Evolutionary conservation across 441 rosid genomes (phyloP).

Genomic region (Geranium incanum): DNA sequence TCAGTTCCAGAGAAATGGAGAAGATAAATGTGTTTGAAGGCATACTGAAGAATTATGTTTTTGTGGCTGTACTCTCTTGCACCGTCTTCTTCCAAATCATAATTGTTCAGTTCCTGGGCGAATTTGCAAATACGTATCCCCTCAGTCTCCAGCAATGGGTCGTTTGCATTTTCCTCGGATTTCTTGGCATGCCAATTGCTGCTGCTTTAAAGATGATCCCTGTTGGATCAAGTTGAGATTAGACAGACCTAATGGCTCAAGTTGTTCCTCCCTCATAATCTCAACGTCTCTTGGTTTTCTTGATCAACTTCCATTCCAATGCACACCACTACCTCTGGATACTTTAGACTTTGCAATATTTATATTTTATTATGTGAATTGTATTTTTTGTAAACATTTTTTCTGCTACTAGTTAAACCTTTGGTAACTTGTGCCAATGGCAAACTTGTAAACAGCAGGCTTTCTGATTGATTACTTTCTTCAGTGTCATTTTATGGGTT

Average conservation of each 20-base stretch:
- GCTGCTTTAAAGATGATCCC: constrained; percentile 58
- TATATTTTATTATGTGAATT: background rate
- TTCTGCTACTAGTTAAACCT: too few relatives aligned
- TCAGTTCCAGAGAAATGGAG: constrained; percentile 55
- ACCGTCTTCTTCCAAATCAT: constrained; percentile 39
- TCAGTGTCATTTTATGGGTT: too few relatives aligned
- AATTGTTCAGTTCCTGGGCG: constrained; percentile 39
- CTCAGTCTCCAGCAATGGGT: constrained; percentile 42
- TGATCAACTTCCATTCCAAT: too few relatives aligned
- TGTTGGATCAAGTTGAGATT: constrained; percentile 29
- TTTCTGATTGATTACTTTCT: too few relatives aligned
- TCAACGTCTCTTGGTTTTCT: too few relatives aligned
- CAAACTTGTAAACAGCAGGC: too few relatives aligned
- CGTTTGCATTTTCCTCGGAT: constrained; percentile 39
- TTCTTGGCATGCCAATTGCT: constrained; percentile 73
- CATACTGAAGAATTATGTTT: constrained; percentile 39
- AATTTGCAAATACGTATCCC: constrained; percentile 41
- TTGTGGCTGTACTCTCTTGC: constrained; percentile 34
- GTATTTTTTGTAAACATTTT: too few relatives aligned
- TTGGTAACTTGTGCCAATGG: too few relatives aligned
- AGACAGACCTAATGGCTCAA: background rate
- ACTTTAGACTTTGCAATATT: background rate
- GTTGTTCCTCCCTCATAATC: background rate
- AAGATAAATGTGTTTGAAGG: constrained; percentile 43
- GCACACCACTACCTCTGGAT: background rate